Percentiles rank a stretch among this genome's conserved stretches.
Evolutionary conservation across 805 yeast species (phyloP).

Genomic region (Candida awuae): DNA sequence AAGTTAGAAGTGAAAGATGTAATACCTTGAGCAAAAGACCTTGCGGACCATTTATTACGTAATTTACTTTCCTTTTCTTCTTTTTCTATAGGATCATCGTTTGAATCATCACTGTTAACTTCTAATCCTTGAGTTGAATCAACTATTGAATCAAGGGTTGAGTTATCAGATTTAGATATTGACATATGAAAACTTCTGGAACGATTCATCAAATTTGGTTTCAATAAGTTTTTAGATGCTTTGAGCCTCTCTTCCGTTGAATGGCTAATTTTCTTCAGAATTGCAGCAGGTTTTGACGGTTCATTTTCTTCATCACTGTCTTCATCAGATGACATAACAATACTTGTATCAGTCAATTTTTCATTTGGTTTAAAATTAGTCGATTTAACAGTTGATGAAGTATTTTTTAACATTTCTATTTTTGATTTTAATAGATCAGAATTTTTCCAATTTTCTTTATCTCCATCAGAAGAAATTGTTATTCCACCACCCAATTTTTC

Average conservation of each 20-base stretch:
- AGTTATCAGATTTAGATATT: too few relatives aligned
- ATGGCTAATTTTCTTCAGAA: not conserved
- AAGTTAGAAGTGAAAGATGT: conserved; percentile 22
- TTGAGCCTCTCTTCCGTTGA: not conserved
- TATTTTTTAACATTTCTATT: conserved; percentile 18
- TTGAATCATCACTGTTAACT: not conserved
- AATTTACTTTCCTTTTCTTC: not conserved
- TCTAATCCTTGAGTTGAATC: not conserved
- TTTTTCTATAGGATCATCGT: not conserved
- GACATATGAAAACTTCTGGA: too few relatives aligned
- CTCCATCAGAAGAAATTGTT: conserved; percentile 11
- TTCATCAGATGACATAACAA: conserved; percentile 12
- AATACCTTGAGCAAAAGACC: conserved; percentile 25
- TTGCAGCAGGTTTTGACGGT: not conserved
- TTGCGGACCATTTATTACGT: conserved; percentile 20
- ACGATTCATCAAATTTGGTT: not conserved
- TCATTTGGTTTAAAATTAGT: conserved; percentile 12
- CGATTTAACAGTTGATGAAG: conserved; percentile 21
- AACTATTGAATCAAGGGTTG: too few relatives aligned
- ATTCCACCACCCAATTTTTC: conserved; percentile 26
- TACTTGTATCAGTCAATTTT: conserved; percentile 3
- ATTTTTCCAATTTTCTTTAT: conserved; percentile 19
- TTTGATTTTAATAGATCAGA: conserved; percentile 19
- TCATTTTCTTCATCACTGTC: conserved; percentile 2
- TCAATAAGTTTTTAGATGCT: not conserved